Percentiles rank a stretch among this genome's conserved stretches.
These are phyloP conservation scores for Geranomyces michiganensis DNA, from an alignment of 192 early-diverging fungal genomes.

Conservation along the genomic window DNA sequence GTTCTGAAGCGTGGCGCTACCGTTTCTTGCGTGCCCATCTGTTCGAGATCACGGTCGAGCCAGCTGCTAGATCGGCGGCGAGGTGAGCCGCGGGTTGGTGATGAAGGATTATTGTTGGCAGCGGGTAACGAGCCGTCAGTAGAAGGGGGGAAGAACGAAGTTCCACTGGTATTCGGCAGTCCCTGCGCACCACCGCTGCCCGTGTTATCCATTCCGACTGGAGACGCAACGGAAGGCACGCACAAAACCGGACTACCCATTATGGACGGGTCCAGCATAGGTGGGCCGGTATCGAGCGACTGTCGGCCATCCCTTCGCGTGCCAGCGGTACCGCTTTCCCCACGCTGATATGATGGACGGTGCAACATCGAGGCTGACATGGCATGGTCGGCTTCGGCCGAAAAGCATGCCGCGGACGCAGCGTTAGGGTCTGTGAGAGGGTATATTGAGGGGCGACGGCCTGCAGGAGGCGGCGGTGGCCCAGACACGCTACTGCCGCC, in stretches of 20 bases:
- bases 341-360: background rate
- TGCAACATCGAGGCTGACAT: background rate
- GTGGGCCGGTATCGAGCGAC: background rate
- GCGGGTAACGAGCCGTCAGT: background rate
- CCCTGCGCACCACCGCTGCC: background rate
- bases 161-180: no score
- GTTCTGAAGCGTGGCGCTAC: background rate
- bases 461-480: background rate
- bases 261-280: background rate
- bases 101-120: background rate
- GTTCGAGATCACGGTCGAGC: background rate
- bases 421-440: slow-evolving; percentile 30
- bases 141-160: no score
- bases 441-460: slow-evolving; percentile 15
- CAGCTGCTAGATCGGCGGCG: background rate
- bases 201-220: no score
- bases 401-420: slow-evolving; percentile 31
- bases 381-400: slow-evolving; percentile 2
- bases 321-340: background rate
- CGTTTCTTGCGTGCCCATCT: background rate
- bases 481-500: no score
- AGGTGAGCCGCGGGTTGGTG: background rate
- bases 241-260: background rate
- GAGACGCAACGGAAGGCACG: no score
- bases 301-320: background rate